A percentile compares a stretch with the other conserved stretches of the same genome.
phyloP scores from a whole-genome alignment of 108 stramenopile species.

The Epithemia pelagica region DNA sequence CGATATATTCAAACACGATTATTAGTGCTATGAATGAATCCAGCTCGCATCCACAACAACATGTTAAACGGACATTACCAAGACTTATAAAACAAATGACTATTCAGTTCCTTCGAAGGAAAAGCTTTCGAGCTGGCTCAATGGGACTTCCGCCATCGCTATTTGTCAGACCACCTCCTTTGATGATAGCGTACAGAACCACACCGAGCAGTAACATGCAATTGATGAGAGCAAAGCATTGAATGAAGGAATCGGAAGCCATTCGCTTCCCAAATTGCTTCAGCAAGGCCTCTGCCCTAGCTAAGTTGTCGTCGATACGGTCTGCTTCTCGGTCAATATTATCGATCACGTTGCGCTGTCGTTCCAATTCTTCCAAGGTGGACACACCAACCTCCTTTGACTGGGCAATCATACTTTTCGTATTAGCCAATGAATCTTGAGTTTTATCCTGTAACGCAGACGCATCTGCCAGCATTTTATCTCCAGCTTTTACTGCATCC shows the following conservation, averaged over 20 bases:
- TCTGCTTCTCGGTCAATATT: conserved; percentile 86
- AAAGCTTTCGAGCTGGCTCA: conserved; percentile 17
- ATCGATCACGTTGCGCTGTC: conserved; percentile 81
- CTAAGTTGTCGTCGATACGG: conserved; percentile 82
- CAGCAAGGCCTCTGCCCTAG: conserved; percentile 83
- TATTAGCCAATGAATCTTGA: conserved; percentile 60
- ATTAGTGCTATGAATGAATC: no score
- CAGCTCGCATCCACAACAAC: no score
- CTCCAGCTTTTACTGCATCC: conserved; percentile 57
- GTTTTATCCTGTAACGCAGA: conserved; percentile 71
- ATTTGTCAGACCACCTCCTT: conserved; percentile 25
- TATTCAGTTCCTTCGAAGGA: conserved; percentile 6
- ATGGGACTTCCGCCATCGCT: conserved; percentile 19
- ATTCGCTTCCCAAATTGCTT: conserved; percentile 90
- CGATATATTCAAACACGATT: no score
- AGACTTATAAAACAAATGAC: no score
- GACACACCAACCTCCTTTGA: conserved; percentile 79
- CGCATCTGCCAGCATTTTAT: conserved; percentile 64
- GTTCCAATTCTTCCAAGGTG: conserved; percentile 78
- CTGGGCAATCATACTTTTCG: conserved; percentile 64
- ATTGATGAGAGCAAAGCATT: conserved; percentile 88
- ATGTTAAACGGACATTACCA: no score
- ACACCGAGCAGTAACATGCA: conserved; percentile 77
- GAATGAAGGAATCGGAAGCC: conserved; percentile 92
- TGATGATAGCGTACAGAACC: conserved; percentile 71